Evolutionary conservation across 2,329 filamentous ascomycete species (phyloP), one percentile per base, ranked within the genome.

Genomic region (Monosporascus sp.): DNA sequence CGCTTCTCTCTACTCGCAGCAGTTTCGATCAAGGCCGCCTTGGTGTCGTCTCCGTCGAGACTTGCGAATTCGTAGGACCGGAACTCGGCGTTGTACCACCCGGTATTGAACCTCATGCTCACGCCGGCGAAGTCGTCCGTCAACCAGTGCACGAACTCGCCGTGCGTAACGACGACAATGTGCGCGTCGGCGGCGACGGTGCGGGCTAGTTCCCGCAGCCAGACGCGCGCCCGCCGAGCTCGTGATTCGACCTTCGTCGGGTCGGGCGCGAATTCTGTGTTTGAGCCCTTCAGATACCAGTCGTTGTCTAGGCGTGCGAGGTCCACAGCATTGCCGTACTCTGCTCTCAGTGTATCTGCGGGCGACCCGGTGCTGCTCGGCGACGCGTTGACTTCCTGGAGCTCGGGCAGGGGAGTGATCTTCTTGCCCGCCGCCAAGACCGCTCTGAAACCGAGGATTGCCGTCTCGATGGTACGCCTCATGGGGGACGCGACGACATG

Each of bases 71-170:
- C 72, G 68, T 83, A 90, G n/a, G 81, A 82, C 52, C 87, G 80
- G 66, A 75, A 85, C 70, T 90, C 85, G 50, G 83, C 82, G 67
- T 90, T 90, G 15, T 65, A 65, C 87, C 88, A 91, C 6, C 79
- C 83, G 9, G 87, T 89, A 47, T 73, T 70, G 47, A 52, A 54
- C 1, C 54, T 48, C 8, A 73, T 62, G 63, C 69, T 65, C 22
- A 80, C 77, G 45, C 83, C 86, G 50, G 82, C 76, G 82, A 85
- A 94, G 64, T 96, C 90, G 57, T 90, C 82, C 1, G 89, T 93
- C 58, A 96, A 73, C 64, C 89, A 94, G 68, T 96, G 90, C 62
- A 94, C 67, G 60, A 91, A 88, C 1, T 87, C 88, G 5, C 90
- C 90, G 64, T 96, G 90, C 7, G 88, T 87, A 5, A 94, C 88